A percentile compares a stretch with the other conserved stretches of the same genome.
Evolutionary conservation across 441 rosid species (phyloP).

Genomic region (Theobroma grandiflorum): DNA sequence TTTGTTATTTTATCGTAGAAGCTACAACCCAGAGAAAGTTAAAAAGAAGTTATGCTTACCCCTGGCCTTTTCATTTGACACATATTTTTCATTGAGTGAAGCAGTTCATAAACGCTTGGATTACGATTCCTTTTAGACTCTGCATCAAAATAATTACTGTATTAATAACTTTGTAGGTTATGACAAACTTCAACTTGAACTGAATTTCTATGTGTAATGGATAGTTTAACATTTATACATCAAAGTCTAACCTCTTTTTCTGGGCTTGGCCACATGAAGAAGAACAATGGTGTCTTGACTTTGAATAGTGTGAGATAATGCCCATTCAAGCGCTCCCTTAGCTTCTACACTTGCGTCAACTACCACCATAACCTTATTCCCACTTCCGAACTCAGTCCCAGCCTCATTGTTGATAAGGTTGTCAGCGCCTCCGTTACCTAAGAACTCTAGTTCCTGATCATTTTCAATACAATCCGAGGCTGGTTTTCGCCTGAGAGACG

Average conservation of each 20-base stretch:
- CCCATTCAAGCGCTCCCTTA: constrained; percentile 87
- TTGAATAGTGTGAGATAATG: constrained; percentile 77
- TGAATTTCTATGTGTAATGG: no score
- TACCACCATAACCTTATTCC: constrained; percentile 85
- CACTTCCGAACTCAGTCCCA: constrained; percentile 28
- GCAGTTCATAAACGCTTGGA: constrained; percentile 60
- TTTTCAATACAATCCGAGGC: constrained; percentile 35
- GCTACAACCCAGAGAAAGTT: no score
- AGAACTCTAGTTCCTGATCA: constrained; percentile 59
- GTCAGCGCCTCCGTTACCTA: constrained; percentile 29
- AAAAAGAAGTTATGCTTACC: constrained; percentile 63
- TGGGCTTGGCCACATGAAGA: constrained; percentile 55
- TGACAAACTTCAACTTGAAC: neutral
- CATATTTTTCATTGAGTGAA: constrained; percentile 64
- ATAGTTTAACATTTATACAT: neutral
- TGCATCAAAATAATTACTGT: no score
- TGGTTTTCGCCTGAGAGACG: constrained; percentile 53
- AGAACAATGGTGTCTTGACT: constrained; percentile 69
- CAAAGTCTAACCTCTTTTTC: constrained; percentile 47
- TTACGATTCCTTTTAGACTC: constrained; percentile 42
- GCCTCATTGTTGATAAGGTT: constrained; percentile 16
- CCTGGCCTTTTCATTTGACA: constrained; percentile 75
- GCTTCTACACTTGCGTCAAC: constrained; percentile 81
- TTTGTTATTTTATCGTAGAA: no score
- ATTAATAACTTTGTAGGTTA: neutral